Evolutionary conservation across 805 yeast genomes (phyloP).

Genomic region (Naumovozyma baii): DNA sequence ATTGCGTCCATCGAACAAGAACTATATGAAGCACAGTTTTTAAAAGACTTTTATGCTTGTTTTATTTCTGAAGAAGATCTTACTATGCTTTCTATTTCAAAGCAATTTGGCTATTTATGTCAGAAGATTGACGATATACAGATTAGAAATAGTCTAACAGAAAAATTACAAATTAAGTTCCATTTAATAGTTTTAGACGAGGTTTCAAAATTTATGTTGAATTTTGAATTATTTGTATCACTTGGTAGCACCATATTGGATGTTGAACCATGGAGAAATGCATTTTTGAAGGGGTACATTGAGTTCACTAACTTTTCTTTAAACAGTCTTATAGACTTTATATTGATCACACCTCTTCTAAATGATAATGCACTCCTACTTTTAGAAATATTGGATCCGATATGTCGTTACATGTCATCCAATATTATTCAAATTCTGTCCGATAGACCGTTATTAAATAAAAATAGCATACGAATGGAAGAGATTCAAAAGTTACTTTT

Average conservation of each 20-base stretch:
- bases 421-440: background rate
- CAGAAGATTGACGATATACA: background rate
- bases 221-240: background rate
- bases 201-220: background rate
- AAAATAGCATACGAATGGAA: background rate
- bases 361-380: background rate
- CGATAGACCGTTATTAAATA: background rate
- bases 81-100: background rate
- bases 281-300: background rate
- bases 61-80: background rate
- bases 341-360: background rate
- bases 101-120: background rate
- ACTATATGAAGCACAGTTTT: constrained; percentile 4
- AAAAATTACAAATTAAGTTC: background rate
- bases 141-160: background rate
- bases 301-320: background rate
- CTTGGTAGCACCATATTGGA: background rate
- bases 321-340: too few relatives aligned
- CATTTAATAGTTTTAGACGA: background rate
- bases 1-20: constrained; percentile 2
- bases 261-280: background rate
- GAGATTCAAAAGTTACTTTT: background rate
- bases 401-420: background rate
- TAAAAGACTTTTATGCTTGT: constrained; percentile 1
- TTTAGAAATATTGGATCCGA: background rate